phyloP scores from a whole-genome alignment of 2,329 filamentous ascomycete species.

The Verticillium isaacii region DNA sequence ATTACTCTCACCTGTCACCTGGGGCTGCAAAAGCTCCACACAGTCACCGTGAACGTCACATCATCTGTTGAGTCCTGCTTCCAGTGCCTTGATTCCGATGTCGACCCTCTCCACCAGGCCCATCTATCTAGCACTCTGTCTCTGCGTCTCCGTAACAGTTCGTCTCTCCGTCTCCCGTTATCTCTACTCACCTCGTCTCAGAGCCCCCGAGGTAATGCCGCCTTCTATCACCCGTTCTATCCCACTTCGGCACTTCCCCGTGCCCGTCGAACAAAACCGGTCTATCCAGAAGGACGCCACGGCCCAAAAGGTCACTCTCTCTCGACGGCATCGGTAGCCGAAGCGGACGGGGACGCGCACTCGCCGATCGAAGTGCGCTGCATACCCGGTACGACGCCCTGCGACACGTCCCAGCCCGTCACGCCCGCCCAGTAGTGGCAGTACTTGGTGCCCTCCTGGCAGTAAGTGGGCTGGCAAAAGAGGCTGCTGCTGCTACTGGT shows the following conservation, averaged over 20 bases:
- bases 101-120: no score
- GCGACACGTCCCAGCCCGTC: conserved; percentile 25
- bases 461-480: conserved; percentile 18
- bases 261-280: background rate
- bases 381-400: conserved; percentile 31
- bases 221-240: background rate
- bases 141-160: no score
- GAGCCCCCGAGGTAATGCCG: background rate
- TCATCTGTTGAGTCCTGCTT: no score
- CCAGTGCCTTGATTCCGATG: no score
- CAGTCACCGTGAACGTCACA: no score
- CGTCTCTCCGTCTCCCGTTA: no score
- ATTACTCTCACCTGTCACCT: no score
- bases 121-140: no score
- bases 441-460: conserved; percentile 26
- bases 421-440: conserved; percentile 34
- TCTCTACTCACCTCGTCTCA: no score
- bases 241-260: background rate
- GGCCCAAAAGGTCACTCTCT: background rate
- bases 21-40: no score
- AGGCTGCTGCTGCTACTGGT: background rate
- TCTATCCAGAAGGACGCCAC: background rate
- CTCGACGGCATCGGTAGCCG: background rate
- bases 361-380: conserved; percentile 24
- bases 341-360: conserved; percentile 13